These are phyloP conservation scores for Botrytis paeoniae DNA, from an alignment of 2,329 filamentous ascomycete genomes.

Conservation along the genomic window DNA sequence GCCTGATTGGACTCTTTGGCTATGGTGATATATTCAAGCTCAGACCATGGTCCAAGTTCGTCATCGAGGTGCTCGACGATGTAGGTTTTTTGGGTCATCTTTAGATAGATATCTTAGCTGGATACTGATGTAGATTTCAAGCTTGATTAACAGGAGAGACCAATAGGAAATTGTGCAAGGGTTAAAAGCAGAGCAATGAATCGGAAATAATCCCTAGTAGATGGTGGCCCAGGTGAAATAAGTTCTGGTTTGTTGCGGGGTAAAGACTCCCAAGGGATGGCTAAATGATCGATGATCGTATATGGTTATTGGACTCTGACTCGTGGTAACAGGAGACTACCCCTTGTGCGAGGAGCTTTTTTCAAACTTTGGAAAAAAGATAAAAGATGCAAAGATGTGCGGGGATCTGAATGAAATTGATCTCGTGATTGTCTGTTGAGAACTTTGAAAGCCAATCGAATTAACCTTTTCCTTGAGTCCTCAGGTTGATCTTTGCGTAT, in stretches of 20 bases:
- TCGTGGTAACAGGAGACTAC: constrained; percentile 21
- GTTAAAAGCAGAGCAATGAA: constrained; percentile 20
- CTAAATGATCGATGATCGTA: constrained; percentile 15
- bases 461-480: neutral
- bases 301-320: constrained; percentile 24
- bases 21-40: constrained; percentile 87
- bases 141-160: neutral
- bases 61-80: constrained; percentile 96
- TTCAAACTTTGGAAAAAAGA: neutral
- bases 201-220: constrained; percentile 24
- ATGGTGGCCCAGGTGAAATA: constrained; percentile 2
- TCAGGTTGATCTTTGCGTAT: constrained; percentile 17
- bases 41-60: constrained; percentile 90
- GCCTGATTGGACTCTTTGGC: constrained; percentile 71
- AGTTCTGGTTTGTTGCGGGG: constrained; percentile 28
- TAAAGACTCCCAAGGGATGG: constrained; percentile 23
- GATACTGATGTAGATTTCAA: constrained; percentile 1
- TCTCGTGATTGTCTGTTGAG: constrained; percentile 14
- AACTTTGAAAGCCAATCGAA: constrained; percentile 11
- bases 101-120: constrained; percentile 16
- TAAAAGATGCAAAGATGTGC: neutral
- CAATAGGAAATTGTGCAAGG: constrained; percentile 15
- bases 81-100: constrained; percentile 65
- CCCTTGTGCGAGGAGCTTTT: neutral
- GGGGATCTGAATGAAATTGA: constrained; percentile 8